Percentiles rank a stretch among this genome's conserved stretches.
Evolutionary conservation across 2,329 filamentous ascomycete genomes (phyloP).

Genomic region (Nigrospora oryzae): DNA sequence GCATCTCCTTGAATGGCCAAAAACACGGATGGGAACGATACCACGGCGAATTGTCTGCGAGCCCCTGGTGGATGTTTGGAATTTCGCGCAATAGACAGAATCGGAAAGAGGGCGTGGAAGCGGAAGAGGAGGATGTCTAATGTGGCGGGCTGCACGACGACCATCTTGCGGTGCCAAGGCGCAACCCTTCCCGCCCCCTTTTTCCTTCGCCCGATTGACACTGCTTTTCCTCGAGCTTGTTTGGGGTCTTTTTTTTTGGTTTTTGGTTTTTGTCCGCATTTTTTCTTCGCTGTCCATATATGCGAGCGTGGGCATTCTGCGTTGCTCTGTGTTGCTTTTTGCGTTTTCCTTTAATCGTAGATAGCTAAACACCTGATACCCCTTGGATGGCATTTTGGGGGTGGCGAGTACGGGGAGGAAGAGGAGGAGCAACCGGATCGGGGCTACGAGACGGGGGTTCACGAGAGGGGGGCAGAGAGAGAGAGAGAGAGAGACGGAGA

Average conservation of each 20-base stretch:
- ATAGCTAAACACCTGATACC: conserved; percentile 24
- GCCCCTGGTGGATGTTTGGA: not conserved
- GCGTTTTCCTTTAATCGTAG: conserved; percentile 20
- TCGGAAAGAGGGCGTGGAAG: not conserved
- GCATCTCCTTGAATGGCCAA: conserved; percentile 1
- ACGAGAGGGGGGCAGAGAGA: not conserved
- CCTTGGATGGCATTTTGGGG: conserved; percentile 5
- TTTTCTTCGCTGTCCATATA: conserved; percentile 3
- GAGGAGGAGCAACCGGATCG: conserved; percentile 2
- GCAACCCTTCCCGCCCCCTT: too few relatives aligned
- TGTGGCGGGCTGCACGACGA: conserved; percentile 1
- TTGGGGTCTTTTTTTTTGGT: conserved; percentile 8
- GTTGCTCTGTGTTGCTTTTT: conserved; percentile 7
- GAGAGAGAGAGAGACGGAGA: not conserved
- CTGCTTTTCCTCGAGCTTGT: conserved; percentile 6
- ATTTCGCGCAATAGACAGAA: not conserved
- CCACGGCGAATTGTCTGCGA: not conserved
- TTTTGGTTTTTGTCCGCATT: not conserved
- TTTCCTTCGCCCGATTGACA: not conserved
- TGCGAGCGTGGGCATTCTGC: not conserved
- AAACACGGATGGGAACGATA: not conserved
- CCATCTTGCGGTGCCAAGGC: not conserved
- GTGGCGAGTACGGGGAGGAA: conserved; percentile 7
- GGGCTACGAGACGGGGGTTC: not conserved
- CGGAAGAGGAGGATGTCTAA: conserved; percentile 2